Conservation (phyloP, 1,284 basidiomycete genomes). For the Ustilago loliicola region DNA sequence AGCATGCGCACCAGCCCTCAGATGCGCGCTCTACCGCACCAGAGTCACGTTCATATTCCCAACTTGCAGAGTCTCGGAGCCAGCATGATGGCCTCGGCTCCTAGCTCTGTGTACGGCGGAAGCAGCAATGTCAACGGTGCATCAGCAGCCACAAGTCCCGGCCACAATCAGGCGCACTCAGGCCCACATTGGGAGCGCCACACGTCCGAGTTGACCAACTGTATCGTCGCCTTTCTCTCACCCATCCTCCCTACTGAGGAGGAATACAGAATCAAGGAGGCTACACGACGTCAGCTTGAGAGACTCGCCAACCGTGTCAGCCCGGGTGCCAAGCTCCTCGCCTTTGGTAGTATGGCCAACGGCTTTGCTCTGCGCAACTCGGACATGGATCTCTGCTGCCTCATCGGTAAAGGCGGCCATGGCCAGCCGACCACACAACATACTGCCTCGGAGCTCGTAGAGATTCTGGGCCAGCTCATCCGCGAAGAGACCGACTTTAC, state of each 20-base stretch:
- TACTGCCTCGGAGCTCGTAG: slow-evolving; percentile 86
- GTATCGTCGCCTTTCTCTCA: slow-evolving; percentile 66
- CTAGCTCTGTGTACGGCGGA: slow-evolving; percentile 26
- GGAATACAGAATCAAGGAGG: slow-evolving; percentile 79
- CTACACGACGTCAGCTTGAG: slow-evolving; percentile 92
- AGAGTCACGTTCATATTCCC: slow-evolving; percentile 27
- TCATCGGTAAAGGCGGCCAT: slow-evolving; percentile 74
- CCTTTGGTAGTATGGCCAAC: slow-evolving; percentile 90
- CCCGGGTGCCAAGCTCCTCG: slow-evolving; percentile 88
- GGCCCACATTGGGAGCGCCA: slow-evolving; percentile 62
- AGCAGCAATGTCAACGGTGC: background rate
- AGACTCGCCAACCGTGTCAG: slow-evolving; percentile 93
- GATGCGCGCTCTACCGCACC: slow-evolving; percentile 43
- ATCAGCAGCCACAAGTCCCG: slow-evolving; percentile 26
- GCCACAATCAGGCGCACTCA: slow-evolving; percentile 19
- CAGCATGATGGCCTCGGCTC: slow-evolving; percentile 19
- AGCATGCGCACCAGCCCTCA: slow-evolving; percentile 47
- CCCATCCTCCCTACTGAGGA: slow-evolving; percentile 69
- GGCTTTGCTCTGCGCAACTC: slow-evolving; percentile 94
- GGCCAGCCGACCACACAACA: slow-evolving; percentile 40
- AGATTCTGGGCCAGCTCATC: slow-evolving; percentile 90
- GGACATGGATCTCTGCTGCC: slow-evolving; percentile 98
- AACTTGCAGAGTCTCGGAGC: slow-evolving; percentile 26
- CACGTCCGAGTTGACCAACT: slow-evolving; percentile 65
- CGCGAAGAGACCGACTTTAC: slow-evolving; percentile 97